These are phyloP conservation scores for Orobanche coerulescens DNA, from an alignment of 257 asterid genomes.

Conservation along the genomic window DNA sequence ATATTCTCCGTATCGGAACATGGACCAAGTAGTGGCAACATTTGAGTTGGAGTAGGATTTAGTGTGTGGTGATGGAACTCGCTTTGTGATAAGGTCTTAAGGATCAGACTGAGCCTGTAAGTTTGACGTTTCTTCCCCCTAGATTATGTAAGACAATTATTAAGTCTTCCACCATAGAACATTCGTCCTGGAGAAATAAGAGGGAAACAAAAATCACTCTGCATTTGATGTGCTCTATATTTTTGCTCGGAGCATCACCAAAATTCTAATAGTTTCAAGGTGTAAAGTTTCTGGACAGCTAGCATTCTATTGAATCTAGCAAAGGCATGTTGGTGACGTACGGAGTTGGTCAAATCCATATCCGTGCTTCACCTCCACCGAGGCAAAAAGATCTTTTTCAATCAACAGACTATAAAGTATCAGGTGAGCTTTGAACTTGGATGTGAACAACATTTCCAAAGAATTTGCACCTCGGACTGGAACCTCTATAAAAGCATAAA, in stretches of 20 bases:
- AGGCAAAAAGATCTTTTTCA: neutral
- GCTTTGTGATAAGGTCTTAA: neutral
- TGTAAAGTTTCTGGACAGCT: neutral
- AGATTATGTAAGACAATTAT: neutral
- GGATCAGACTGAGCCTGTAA: neutral
- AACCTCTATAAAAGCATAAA: constrained; percentile 10
- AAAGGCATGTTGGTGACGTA: neutral
- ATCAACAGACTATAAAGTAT: neutral
- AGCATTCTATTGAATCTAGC: neutral
- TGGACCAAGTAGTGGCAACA: neutral
- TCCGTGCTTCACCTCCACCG: neutral
- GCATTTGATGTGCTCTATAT: neutral
- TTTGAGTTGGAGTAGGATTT: neutral
- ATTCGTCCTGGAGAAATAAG: neutral
- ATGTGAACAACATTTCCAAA: neutral
- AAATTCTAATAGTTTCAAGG: neutral
- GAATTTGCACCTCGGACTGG: neutral
- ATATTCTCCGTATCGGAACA: constrained; percentile 1
- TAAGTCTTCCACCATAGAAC: neutral
- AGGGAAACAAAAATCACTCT: neutral
- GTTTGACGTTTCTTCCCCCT: neutral
- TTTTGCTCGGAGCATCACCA: constrained; percentile 3
- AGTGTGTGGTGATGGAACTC: neutral
- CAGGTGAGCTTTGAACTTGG: neutral
- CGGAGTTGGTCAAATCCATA: neutral